phyloP scores from a whole-genome alignment of 495 filamentous ascomycete genomes.

The Pseudevernia furfuracea region DNA sequence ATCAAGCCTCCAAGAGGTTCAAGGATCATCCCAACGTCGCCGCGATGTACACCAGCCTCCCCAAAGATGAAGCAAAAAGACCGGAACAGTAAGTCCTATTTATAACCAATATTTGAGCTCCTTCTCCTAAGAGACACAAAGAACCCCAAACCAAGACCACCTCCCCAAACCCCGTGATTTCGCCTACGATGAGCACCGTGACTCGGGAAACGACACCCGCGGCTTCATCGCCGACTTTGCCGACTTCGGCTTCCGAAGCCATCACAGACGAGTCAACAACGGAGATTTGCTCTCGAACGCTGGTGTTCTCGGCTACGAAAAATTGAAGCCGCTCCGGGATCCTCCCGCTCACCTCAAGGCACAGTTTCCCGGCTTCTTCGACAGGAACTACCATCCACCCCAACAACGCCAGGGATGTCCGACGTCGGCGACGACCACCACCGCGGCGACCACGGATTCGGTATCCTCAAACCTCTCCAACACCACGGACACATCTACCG shows the following conservation, averaged over 20 bases:
- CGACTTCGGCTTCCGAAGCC: background rate
- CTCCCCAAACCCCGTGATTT: background rate
- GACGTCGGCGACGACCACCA: background rate
- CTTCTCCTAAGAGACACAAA: background rate
- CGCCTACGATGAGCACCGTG: background rate
- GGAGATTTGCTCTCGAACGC: background rate
- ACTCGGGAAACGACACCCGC: background rate
- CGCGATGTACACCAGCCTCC: background rate
- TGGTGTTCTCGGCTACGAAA: background rate
- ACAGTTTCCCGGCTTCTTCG: background rate
- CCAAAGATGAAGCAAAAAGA: background rate
- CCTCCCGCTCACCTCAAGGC: background rate
- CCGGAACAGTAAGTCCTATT: background rate
- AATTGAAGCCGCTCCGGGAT: background rate
- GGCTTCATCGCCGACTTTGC: background rate
- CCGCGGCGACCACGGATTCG: background rate
- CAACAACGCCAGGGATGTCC: background rate
- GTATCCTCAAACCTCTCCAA: background rate
- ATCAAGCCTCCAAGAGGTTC: background rate
- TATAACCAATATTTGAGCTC: background rate
- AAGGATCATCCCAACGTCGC: background rate
- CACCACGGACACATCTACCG: background rate
- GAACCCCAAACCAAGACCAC: background rate
- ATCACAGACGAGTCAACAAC: background rate
- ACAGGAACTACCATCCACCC: background rate